A percentile compares a stretch with the other conserved stretches of the same genome.
These are phyloP conservation scores for Bolboschoenus planiculmis DNA, from an alignment of 176 grass and related monocot species.

Conservation along the genomic window DNA sequence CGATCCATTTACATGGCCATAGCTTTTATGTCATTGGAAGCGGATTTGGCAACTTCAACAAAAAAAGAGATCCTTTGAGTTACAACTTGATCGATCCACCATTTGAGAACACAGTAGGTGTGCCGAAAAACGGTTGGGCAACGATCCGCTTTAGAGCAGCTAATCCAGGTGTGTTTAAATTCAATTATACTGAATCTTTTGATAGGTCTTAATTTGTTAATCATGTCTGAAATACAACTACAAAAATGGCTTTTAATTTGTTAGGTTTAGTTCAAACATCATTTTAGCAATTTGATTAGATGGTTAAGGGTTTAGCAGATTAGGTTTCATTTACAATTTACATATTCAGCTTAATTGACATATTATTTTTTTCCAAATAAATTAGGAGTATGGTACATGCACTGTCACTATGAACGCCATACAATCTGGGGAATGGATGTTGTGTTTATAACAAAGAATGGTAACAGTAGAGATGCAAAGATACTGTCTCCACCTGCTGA, in stretches of 20 bases:
- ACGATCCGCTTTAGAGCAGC: constrained; percentile 26
- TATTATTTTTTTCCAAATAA: not conserved
- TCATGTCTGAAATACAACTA: no score
- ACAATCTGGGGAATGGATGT: constrained; percentile 49
- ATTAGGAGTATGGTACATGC: constrained; percentile 65
- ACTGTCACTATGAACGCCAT: constrained; percentile 59
- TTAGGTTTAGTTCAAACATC: no score
- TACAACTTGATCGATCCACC: constrained; percentile 47
- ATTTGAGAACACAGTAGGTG: constrained; percentile 31
- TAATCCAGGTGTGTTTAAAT: constrained; percentile 53
- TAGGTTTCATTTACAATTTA: no score
- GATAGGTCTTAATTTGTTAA: no score
- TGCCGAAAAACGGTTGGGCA: constrained; percentile 27
- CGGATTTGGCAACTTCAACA: constrained; percentile 41
- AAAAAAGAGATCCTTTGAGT: constrained; percentile 22
- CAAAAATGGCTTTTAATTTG: no score
- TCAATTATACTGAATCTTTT: no score
- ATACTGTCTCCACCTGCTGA: constrained; percentile 33
- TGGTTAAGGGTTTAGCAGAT: no score
- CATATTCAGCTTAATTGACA: no score
- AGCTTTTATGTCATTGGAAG: constrained; percentile 39
- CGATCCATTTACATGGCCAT: constrained; percentile 58
- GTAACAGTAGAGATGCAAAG: not conserved
- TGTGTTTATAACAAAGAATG: constrained; percentile 47
- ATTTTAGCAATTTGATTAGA: no score